These are phyloP conservation scores for Didymellaceae sp. DNA, from an alignment of 2,329 filamentous ascomycete species.

Conservation along the genomic window DNA sequence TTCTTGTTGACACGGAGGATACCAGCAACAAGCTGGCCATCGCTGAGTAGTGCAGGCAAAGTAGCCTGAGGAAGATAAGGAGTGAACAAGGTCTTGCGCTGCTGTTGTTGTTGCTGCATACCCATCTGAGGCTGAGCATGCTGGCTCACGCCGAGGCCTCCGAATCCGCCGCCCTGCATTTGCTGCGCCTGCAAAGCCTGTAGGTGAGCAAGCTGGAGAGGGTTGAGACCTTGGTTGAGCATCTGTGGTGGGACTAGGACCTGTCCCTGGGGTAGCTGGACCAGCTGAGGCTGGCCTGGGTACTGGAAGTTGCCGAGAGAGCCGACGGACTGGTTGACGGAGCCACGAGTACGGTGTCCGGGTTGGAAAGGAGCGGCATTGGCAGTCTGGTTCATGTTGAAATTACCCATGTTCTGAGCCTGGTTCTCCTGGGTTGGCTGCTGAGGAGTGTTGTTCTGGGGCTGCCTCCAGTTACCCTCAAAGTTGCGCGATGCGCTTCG, in stretches of 20 bases:
- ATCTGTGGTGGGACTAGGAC: slow-evolving; percentile 84
- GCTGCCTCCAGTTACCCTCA: slow-evolving; percentile 96
- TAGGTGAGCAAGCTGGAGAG: slow-evolving; percentile 85
- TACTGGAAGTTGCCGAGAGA: slow-evolving; percentile 89
- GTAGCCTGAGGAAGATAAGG: slow-evolving; percentile 96
- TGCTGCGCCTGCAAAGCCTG: slow-evolving; percentile 91
- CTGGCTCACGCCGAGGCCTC: slow-evolving; percentile 70
- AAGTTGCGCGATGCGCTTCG: slow-evolving; percentile 91
- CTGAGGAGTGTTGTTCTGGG: slow-evolving; percentile 62
- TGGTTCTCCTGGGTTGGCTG: slow-evolving; percentile 56
- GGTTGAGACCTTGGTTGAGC: slow-evolving; percentile 88
- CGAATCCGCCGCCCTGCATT: slow-evolving; percentile 75
- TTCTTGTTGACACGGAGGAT: slow-evolving; percentile 99
- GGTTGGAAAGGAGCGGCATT: slow-evolving; percentile 83
- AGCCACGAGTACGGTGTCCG: slow-evolving; percentile 84
- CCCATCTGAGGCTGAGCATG: slow-evolving; percentile 71
- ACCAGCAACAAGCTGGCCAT: slow-evolving; percentile 94
- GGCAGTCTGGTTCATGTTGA: slow-evolving; percentile 73
- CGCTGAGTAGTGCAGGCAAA: slow-evolving; percentile 84
- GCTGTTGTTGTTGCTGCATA: slow-evolving; percentile 82
- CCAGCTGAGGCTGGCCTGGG: slow-evolving; percentile 81
- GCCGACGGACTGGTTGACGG: slow-evolving; percentile 83
- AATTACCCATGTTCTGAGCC: slow-evolving; percentile 63
- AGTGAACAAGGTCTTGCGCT: slow-evolving; percentile 98
- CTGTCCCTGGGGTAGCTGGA: slow-evolving; percentile 83